These are phyloP conservation scores for Monoraphidium neglectum DNA, from an alignment of 139 green algal genomes.

Conservation along the genomic window DNA sequence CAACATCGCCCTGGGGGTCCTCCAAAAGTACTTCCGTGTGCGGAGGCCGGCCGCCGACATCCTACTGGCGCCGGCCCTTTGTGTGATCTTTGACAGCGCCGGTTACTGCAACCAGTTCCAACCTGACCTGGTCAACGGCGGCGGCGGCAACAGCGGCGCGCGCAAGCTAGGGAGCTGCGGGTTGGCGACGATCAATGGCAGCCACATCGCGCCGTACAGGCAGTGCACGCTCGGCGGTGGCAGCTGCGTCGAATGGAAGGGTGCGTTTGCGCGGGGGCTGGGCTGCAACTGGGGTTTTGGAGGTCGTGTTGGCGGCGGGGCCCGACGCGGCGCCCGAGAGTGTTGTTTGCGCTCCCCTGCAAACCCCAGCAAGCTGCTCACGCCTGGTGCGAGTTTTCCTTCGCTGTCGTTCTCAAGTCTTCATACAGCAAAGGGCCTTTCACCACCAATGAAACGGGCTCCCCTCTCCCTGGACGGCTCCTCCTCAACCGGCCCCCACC, in stretches of 20 bases:
- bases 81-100: constrained; percentile 26
- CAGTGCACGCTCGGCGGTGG: constrained; percentile 25
- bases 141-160: constrained; percentile 32
- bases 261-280: no score
- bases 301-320: no score
- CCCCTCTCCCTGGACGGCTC: not conserved
- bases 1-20: constrained; percentile 32
- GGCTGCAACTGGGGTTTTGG: no score
- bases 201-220: constrained; percentile 23
- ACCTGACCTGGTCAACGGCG: constrained; percentile 8
- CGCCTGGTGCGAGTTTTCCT: no score
- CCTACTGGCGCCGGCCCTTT: constrained; percentile 32
- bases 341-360: no score
- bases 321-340: no score
- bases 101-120: constrained; percentile 31
- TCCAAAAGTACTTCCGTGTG: constrained; percentile 43
- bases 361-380: no score
- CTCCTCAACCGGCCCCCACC: no score
- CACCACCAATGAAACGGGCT: not conserved
- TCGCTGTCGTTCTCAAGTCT: not conserved
- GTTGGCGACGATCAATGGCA: constrained; percentile 9
- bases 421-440: not conserved
- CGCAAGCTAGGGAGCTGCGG: constrained; percentile 6
- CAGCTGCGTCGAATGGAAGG: constrained; percentile 18
- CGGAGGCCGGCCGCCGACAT: constrained; percentile 13